Evolutionary conservation across 352 stramenopile species (phyloP).

Genomic region (Phytopythium kandeliae): DNA sequence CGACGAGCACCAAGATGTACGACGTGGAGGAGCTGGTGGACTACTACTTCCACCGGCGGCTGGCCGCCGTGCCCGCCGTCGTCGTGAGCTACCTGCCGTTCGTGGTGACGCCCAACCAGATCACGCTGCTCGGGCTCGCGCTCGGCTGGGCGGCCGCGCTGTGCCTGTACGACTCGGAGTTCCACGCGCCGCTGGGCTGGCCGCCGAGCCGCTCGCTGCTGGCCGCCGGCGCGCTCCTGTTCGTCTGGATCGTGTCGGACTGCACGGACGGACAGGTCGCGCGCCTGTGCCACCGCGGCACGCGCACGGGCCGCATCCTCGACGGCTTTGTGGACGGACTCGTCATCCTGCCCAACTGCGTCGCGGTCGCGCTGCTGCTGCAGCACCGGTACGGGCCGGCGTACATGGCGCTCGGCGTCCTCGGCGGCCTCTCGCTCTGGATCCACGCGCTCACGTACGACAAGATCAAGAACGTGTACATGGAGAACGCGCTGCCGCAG

Average conservation of each 20-base stretch:
- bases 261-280: conserved; percentile 79
- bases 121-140: conserved; percentile 71
- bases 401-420: conserved; percentile 48
- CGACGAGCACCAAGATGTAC: conserved; percentile 82
- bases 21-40: conserved; percentile 83
- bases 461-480: conserved; percentile 87
- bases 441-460: conserved; percentile 80
- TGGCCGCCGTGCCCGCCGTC: conserved; percentile 64
- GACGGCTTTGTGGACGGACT: conserved; percentile 72
- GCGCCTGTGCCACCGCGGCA: conserved; percentile 77
- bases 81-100: conserved; percentile 82
- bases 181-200: conserved; percentile 64
- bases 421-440: conserved; percentile 68
- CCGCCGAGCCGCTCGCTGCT: conserved; percentile 49
- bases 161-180: conserved; percentile 80
- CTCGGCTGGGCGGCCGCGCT: conserved; percentile 62
- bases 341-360: conserved; percentile 72
- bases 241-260: conserved; percentile 83
- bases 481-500: conserved; percentile 75
- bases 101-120: conserved; percentile 83
- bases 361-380: conserved; percentile 48
- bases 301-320: conserved; percentile 72
- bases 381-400: conserved; percentile 45
- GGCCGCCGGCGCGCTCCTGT: conserved; percentile 57
- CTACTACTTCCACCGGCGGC: conserved; percentile 78